Evolutionary conservation across 2,329 filamentous ascomycete species (phyloP).

Genomic region (Pseudopithomyces maydicus): DNA sequence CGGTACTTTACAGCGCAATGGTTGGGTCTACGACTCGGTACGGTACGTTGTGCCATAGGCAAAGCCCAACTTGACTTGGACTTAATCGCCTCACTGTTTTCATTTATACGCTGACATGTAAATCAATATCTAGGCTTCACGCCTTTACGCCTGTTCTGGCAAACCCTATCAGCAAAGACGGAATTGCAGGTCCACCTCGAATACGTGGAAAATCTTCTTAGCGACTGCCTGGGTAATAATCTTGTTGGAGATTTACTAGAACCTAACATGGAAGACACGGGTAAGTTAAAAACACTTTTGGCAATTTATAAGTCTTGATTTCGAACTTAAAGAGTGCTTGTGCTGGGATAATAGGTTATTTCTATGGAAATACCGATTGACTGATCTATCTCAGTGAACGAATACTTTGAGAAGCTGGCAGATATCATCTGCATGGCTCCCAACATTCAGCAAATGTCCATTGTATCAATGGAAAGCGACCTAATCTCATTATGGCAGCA

Average conservation of each 20-base stretch:
- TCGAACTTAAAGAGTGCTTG: neutral
- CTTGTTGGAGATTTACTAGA: constrained; percentile 14
- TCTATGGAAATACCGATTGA: neutral
- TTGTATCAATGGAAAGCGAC: constrained; percentile 26
- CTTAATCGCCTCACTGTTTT: neutral
- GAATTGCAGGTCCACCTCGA: constrained; percentile 15
- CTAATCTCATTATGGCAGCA: constrained; percentile 29
- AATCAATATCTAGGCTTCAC: constrained; percentile 3
- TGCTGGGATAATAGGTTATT: neutral
- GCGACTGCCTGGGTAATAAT: constrained; percentile 26
- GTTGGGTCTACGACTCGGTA: constrained; percentile 18
- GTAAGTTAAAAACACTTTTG: neutral
- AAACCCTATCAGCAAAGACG: constrained; percentile 12
- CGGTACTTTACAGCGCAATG: constrained; percentile 30
- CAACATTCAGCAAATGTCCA: constrained; percentile 28
- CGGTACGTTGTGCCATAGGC: constrained; percentile 1
- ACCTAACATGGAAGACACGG: constrained; percentile 5
- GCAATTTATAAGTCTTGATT: too few relatives aligned
- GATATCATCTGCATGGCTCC: constrained; percentile 17
- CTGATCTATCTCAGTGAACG: neutral
- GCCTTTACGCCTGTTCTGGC: constrained; percentile 22
- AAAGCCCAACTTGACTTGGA: too few relatives aligned
- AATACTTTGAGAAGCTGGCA: constrained; percentile 28
- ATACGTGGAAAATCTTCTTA: constrained; percentile 33
- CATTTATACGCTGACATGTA: neutral